Evolutionary conservation across 257 asterid genomes (phyloP), one percentile per base, ranked within the genome.

Genomic region (Galeopsis tetrahit): DNA sequence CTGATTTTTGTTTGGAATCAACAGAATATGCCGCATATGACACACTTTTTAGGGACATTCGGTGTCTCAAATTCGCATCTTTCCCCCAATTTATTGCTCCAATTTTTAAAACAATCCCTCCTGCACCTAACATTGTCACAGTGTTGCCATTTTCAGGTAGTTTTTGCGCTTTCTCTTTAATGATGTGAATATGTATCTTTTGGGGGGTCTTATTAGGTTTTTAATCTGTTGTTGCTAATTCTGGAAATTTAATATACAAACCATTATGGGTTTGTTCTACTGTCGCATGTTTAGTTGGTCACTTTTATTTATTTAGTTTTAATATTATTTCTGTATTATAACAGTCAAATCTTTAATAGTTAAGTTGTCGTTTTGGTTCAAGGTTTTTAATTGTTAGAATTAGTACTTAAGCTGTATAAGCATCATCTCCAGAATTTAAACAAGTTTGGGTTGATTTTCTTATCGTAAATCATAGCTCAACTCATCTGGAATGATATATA

Each of bases 11-110:
- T 44, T 11, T 57, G 71, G 43, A 59, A 49, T 32, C 39, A 59
- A 51, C 28, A 61, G 87, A 83, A 83, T 83, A 83, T 83, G 78
- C 85, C 61, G 32, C 39, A 9, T 28, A 10, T 21, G 3, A 11
- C 39, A 38, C 60, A 28, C 14, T 66, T 34, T n/a, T 7, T 13
- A 48, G 61, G 81, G 67, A 77, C 81, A 83, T 80, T 80, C 85
- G 13, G n/a, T 62, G 35, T 69, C 61, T 15, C 40, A 75, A 44
- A 83, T 80, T 83, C 87, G 83, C 85, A 80, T 80, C 59, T 77
- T 46, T 73, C 48, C 40, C 72, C 59, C 75, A 52, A 66, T 75
- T 14, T 46, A 53, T 65, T 60, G 57, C 44, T 40, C 55, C 73
- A 42, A 44, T n/a, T 67, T 52, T 21, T 28, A 3, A 42, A 59